Percentiles rank a stretch among this genome's conserved stretches.
phyloP scores from a whole-genome alignment of 1,284 basidiomycete species.

The Ustilago trichophora region DNA sequence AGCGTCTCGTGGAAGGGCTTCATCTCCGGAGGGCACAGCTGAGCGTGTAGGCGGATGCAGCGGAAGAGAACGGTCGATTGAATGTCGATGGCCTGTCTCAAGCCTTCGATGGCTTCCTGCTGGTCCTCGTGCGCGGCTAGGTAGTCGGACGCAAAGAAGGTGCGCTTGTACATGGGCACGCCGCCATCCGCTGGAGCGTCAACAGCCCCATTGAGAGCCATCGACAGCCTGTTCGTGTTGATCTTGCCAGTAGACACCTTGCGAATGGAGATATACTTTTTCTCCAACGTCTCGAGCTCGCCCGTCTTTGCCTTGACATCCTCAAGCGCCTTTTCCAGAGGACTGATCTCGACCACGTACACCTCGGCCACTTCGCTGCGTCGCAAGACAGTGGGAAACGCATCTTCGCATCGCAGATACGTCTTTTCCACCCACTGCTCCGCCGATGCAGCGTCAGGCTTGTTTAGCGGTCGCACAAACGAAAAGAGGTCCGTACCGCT shows the following conservation, averaged over 20 bases:
- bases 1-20: constrained; percentile 88
- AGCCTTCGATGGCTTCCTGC: constrained; percentile 75
- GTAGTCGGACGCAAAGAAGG: constrained; percentile 81
- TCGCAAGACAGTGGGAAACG: constrained; percentile 88
- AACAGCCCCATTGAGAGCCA: constrained; percentile 85
- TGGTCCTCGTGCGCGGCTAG: constrained; percentile 76
- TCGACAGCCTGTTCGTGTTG: constrained; percentile 84
- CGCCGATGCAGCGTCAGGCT: constrained; percentile 36
- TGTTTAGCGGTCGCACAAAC: constrained; percentile 71
- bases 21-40: constrained; percentile 85
- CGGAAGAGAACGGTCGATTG: constrained; percentile 82
- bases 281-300: constrained; percentile 76
- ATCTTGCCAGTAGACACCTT: constrained; percentile 73
- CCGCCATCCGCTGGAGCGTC: constrained; percentile 83
- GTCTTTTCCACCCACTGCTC: constrained; percentile 81
- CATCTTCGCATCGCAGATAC: constrained; percentile 73
- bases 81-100: constrained; percentile 77
- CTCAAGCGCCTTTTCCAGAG: constrained; percentile 82
- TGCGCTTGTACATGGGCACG: constrained; percentile 70
- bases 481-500: constrained; percentile 70
- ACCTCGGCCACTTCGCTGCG: constrained; percentile 86
- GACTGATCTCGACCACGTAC: constrained; percentile 81
- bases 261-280: constrained; percentile 78
- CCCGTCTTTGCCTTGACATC: constrained; percentile 81
- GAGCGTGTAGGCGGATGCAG: constrained; percentile 82